These are phyloP conservation scores for Rhytidiadelphus loreus DNA, from an alignment of 225 moss, liverwort and hornwort genomes.

Conservation along the genomic window DNA sequence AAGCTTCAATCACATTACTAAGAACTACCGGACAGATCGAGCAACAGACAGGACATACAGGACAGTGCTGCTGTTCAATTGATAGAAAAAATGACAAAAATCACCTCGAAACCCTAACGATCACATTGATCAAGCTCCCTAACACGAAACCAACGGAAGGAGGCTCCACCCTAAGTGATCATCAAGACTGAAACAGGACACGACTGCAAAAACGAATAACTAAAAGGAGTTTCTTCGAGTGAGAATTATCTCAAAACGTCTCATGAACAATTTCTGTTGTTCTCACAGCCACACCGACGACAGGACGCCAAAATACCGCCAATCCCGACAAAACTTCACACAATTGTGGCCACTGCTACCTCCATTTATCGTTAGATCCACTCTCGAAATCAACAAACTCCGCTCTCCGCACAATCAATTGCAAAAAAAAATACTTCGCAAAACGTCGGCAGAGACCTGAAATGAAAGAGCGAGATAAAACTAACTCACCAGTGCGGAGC, in stretches of 20 bases:
- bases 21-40: neutral
- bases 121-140: neutral
- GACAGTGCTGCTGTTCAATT: slow-evolving; percentile 3
- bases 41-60: neutral
- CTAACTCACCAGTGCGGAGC: slow-evolving; percentile 45
- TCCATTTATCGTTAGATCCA: neutral
- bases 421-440: neutral
- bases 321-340: neutral
- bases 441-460: neutral
- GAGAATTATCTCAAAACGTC: neutral
- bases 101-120: slow-evolving; percentile 17
- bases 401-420: neutral
- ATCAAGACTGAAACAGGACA: neutral
- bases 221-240: neutral
- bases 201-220: neutral
- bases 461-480: neutral
- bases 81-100: neutral
- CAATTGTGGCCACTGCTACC: neutral
- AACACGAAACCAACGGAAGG: neutral
- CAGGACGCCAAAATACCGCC: neutral
- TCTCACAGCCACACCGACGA: neutral
- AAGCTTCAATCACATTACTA: neutral
- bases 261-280: neutral
- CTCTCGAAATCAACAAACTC: neutral
- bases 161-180: neutral